phyloP scores from a whole-genome alignment of 208 protist species.

The Kentomonas sorsogonicus region DNA sequence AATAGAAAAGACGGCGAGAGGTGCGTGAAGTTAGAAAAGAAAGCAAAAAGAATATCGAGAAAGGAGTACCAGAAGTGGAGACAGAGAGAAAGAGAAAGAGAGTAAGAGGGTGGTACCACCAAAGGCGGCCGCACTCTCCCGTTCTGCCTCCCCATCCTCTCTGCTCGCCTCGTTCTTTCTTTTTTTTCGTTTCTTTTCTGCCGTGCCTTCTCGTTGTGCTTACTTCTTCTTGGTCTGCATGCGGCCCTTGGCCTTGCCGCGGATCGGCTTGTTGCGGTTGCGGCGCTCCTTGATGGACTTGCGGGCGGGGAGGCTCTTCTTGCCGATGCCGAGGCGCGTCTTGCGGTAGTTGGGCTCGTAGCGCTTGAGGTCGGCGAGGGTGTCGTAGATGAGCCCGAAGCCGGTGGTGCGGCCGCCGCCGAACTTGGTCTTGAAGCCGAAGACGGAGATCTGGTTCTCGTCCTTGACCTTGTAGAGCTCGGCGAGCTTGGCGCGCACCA shows the following conservation, averaged over 20 bases:
- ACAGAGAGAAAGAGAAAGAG: too few species aligned
- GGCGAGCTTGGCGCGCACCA: conserved; percentile 94
- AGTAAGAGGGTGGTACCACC: too few species aligned
- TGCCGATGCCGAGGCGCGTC: conserved; percentile 91
- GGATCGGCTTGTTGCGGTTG: conserved; percentile 98
- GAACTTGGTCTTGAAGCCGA: conserved; percentile 98
- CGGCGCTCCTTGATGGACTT: conserved; percentile 99
- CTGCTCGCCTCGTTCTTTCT: too few species aligned
- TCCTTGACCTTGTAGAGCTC: conserved; percentile 97
- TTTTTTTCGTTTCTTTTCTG: conserved; percentile 9
- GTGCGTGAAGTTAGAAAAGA: too few species aligned
- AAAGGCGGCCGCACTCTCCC: too few species aligned
- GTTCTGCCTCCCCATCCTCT: too few species aligned
- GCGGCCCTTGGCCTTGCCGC: conserved; percentile 95
- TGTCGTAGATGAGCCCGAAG: conserved; percentile 99
- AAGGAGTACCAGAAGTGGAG: too few species aligned
- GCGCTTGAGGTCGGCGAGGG: conserved; percentile 91
- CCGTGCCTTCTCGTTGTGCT: conserved; percentile 13
- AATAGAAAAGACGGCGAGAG: conserved; percentile 3
- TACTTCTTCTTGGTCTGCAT: conserved; percentile 90
- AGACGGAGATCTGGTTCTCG: conserved; percentile 93
- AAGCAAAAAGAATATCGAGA: too few species aligned
- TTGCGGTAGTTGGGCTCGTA: conserved; percentile 98
- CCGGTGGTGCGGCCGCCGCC: conserved; percentile 98
- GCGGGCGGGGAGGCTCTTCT: conserved; percentile 83